phyloP scores from a whole-genome alignment of 164 flowering plant species.

The Chloranthus sessilifolius region DNA sequence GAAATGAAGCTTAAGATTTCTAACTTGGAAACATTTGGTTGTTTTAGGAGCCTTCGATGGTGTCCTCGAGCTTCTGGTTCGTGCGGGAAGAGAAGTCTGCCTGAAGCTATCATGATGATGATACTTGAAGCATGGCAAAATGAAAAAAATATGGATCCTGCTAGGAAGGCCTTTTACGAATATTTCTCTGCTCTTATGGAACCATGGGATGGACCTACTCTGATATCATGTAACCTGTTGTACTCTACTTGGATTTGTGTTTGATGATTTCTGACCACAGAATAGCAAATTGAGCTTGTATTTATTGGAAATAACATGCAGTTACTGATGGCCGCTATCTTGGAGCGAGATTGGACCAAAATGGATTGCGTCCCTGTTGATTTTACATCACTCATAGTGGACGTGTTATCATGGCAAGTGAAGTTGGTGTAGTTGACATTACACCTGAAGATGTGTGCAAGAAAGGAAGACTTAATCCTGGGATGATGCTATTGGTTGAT shows the following conservation, averaged over 20 bases:
- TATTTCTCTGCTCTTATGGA: slow-evolving; percentile 97
- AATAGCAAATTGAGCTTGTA: neutral
- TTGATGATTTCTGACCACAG: neutral
- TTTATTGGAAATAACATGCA: slow-evolving; percentile 27
- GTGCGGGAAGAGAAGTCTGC: slow-evolving; percentile 97
- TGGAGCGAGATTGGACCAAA: slow-evolving; percentile 97
- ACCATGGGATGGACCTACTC: slow-evolving; percentile 99
- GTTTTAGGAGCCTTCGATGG: slow-evolving; percentile 95
- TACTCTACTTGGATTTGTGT: neutral
- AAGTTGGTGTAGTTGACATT: slow-evolving; percentile 98
- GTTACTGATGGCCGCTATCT: slow-evolving; percentile 99
- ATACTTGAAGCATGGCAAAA: slow-evolving; percentile 99
- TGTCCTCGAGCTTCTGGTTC: slow-evolving; percentile 88
- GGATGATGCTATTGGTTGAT: slow-evolving; percentile 99
- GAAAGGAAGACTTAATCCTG: slow-evolving; percentile 98
- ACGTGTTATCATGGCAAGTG: slow-evolving; percentile 98
- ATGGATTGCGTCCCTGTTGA: slow-evolving; percentile 97
- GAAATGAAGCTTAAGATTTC: neutral
- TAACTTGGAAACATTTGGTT: slow-evolving; percentile 3
- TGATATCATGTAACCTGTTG: slow-evolving; percentile 68
- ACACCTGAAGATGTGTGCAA: slow-evolving; percentile 87
- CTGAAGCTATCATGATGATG: slow-evolving; percentile 99
- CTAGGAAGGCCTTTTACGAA: slow-evolving; percentile 80
- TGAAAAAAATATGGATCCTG: slow-evolving; percentile 97
- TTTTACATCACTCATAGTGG: slow-evolving; percentile 93